These are phyloP conservation scores for Yamadazyma triangularis DNA, from an alignment of 1,139 yeast species.

Conservation along the genomic window DNA sequence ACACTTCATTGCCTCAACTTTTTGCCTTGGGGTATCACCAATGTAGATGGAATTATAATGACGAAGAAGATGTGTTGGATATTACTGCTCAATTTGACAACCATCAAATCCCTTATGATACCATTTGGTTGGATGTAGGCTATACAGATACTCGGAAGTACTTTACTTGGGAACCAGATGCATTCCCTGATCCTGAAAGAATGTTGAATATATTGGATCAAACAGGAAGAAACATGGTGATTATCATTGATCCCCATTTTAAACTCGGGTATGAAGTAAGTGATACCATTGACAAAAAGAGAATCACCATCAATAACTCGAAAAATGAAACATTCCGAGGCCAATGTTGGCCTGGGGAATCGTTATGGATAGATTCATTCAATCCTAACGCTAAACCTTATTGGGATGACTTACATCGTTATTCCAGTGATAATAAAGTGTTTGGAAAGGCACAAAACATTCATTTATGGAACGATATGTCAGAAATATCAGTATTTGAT, in stretches of 20 bases:
- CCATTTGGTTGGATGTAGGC: constrained; percentile 94
- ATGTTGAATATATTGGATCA: constrained; percentile 63
- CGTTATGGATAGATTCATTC: constrained; percentile 87
- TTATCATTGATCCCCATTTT: constrained; percentile 89
- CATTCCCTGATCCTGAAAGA: constrained; percentile 68
- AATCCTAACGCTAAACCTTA: constrained; percentile 55
- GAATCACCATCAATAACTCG: constrained; percentile 37
- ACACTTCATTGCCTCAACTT: constrained; percentile 66
- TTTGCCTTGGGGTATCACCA: constrained; percentile 91
- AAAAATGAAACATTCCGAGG: constrained; percentile 56
- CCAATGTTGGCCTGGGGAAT: constrained; percentile 98
- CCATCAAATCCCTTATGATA: constrained; percentile 77
- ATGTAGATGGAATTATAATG: constrained; percentile 96
- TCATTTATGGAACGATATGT: constrained; percentile 97
- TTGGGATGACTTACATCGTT: constrained; percentile 48
- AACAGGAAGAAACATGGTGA: constrained; percentile 76
- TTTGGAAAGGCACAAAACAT: constrained; percentile 56
- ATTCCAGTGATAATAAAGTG: constrained; percentile 27
- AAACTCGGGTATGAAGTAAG: constrained; percentile 68
- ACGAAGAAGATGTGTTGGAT: constrained; percentile 74
- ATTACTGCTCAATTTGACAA: constrained; percentile 70
- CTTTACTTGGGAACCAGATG: constrained; percentile 80
- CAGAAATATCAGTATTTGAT: constrained; percentile 90
- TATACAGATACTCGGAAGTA: constrained; percentile 82
- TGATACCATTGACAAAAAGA: constrained; percentile 38